A percentile compares a stretch with the other conserved stretches of the same genome.
Conservation (phyloP, 2,329 filamentous ascomycete genomes). For the Fusarium decemcellulare region DNA sequence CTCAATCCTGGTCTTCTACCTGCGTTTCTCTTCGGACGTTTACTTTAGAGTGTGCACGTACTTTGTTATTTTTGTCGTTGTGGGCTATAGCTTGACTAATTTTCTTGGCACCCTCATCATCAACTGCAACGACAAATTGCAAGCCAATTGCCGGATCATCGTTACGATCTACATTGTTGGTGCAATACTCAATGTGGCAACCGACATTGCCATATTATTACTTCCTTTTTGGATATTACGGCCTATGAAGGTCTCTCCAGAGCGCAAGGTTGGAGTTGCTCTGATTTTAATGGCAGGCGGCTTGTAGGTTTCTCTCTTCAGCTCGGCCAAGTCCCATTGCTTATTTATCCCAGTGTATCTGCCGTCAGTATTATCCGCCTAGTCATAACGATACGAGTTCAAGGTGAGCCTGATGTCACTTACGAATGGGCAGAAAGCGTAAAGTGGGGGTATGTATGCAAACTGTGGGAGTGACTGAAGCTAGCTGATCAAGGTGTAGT, state of each 20-base stretch:
- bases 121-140: neutral
- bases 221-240: slow-evolving; percentile 19
- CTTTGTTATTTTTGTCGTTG: neutral
- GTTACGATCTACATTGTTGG: neutral
- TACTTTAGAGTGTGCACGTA: neutral
- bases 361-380: slow-evolving; percentile 17
- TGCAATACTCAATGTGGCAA: slow-evolving; percentile 7
- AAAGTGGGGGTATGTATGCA: slow-evolving; percentile 15
- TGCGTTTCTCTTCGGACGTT: slow-evolving; percentile 31
- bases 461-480: neutral
- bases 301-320: slow-evolving; percentile 11
- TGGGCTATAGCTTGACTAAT: slow-evolving; percentile 1
- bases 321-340: neutral
- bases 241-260: slow-evolving; percentile 13
- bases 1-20: slow-evolving; percentile 38
- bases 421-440: slow-evolving; percentile 5
- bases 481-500: neutral
- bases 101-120: neutral
- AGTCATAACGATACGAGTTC: neutral
- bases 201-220: slow-evolving; percentile 10
- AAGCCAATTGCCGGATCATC: neutral
- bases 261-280: slow-evolving; percentile 15
- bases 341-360: slow-evolving; percentile 7
- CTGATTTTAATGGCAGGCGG: slow-evolving; percentile 23
- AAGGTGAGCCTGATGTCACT: neutral